Conservation (phyloP, 139 green algal species). For the Chlamydomonas eustigma region DNA sequence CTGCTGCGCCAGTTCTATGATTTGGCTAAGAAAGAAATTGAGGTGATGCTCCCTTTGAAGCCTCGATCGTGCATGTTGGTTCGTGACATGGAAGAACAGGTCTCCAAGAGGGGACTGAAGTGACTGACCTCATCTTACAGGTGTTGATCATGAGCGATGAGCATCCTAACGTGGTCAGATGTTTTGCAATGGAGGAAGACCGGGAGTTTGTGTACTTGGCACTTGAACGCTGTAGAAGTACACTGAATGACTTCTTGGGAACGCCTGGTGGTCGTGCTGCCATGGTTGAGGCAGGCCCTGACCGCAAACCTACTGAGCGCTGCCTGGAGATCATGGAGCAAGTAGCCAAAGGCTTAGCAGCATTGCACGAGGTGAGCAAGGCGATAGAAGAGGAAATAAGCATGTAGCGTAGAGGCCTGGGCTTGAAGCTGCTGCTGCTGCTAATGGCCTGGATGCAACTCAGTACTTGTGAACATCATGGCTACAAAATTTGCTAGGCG, state of each 20-base stretch:
- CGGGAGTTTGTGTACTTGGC: constrained; percentile 95
- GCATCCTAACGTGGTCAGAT: constrained; percentile 91
- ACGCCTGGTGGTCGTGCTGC: background rate
- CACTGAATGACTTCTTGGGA: constrained; percentile 23
- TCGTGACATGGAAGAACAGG: constrained; percentile 2
- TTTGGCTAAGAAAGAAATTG: constrained; percentile 89
- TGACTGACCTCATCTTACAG: too few species aligned
- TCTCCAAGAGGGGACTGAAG: too few species aligned
- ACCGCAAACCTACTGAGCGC: background rate
- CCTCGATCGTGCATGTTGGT: background rate
- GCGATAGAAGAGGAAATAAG: too few species aligned
- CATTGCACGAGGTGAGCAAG: constrained; percentile 83
- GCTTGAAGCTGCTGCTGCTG: too few species aligned
- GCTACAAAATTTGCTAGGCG: too few species aligned
- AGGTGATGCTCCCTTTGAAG: constrained; percentile 16
- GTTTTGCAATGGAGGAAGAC: constrained; percentile 97
- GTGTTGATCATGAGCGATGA: constrained; percentile 90
- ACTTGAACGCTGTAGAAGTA: constrained; percentile 78
- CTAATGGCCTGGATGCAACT: too few species aligned
- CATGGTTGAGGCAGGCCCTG: background rate
- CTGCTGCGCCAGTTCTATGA: constrained; percentile 83
- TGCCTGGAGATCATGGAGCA: constrained; percentile 53
- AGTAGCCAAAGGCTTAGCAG: constrained; percentile 62
- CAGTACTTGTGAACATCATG: too few species aligned
- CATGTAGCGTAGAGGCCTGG: too few species aligned